Base-by-base conservation (phyloP, 2,329 filamentous ascomycete species). In the Diaporthe australafricana region DNA sequence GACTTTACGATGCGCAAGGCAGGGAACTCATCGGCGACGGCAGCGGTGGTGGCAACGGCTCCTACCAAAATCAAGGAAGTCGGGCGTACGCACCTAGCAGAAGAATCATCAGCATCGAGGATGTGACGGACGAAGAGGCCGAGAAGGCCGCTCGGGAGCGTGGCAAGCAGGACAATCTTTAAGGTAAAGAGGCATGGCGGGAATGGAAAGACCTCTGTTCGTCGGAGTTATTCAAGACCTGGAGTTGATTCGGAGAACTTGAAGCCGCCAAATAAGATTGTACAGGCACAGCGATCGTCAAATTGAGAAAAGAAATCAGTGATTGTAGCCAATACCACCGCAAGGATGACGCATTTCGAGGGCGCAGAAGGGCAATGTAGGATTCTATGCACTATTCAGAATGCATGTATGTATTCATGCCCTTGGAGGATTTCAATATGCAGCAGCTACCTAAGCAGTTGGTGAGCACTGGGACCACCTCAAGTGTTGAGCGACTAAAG, bases 81-180 rank as follows among this genome's bases (percentile, higher is more conserved):
- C 66, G 45, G 52, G 40, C 27, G 3, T 53, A 22, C 25, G 40
- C 32, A 5, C 25, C 55, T 5, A 71, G 32, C 27, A 68, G 40
- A 57, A 73, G 50, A 48, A 71, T 73, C 48, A 73, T 73, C 12
- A 73, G 72, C 57, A 73, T 73, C 50, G 72, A 73, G 65, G 72
- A 73, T 12, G 63, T 73, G 9, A 73, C 72, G 4, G 69, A 73
- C n/a, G 42, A 71, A 38, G 72, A 73, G 45, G 69, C 63, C 0
- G 55, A 53, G 45, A 71, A 66, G 32, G 50, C 63, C 6, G 40
- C 6, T 20, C 17, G 40, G 57, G 40, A 25, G 20, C 40, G 40
- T 25, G 38, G 38, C 9, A 63, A 40, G 57, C 57, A 63, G 42
- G 40, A 47, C 11, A 17, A 38, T 22, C 38, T 30, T 30, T 62